A percentile compares a stretch with the other conserved stretches of the same genome.
phyloP scores from a whole-genome alignment of 164 flowering plant species.

The Magnolia kwangsiensis region DNA sequence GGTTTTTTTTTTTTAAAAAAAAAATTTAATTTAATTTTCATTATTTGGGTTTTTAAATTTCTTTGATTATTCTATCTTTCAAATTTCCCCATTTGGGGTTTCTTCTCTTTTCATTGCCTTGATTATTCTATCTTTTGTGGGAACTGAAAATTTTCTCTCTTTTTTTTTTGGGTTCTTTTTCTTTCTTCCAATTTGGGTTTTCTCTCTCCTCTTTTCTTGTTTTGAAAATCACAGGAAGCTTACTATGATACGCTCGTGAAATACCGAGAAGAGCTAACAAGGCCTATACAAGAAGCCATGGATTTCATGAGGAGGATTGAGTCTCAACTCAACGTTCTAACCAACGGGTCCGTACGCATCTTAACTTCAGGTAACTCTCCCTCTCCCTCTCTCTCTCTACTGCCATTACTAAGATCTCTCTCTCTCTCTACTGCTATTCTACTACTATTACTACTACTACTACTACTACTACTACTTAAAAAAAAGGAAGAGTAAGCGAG shows the following conservation, averaged over 20 bases:
- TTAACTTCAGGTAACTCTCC: slow-evolving; percentile 2
- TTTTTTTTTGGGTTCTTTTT: neutral
- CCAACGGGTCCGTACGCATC: slow-evolving; percentile 35
- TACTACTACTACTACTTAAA: neutral
- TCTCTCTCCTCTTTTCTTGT: neutral
- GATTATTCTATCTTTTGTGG: neutral
- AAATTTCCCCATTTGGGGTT: neutral
- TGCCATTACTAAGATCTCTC: too few relatives aligned
- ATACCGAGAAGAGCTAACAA: slow-evolving; percentile 86
- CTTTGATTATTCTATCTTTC: neutral
- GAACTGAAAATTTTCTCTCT: neutral
- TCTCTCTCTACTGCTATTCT: neutral
- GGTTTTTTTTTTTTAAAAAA: too few relatives aligned
- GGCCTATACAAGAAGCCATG: slow-evolving; percentile 95
- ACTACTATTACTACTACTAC: neutral
- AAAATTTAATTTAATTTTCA: too few relatives aligned
- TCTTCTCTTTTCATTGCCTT: neutral
- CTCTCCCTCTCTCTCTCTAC: neutral
- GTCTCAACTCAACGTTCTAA: slow-evolving; percentile 77
- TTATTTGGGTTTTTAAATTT: neutral
- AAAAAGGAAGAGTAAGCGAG: neutral
- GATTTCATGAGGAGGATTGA: slow-evolving; percentile 73
- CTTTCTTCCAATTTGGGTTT: neutral
- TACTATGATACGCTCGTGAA: slow-evolving; percentile 94
- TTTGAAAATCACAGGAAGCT: slow-evolving; percentile 44